phyloP scores from a whole-genome alignment of 441 rosid genomes.

The Capsella rubella region DNA sequence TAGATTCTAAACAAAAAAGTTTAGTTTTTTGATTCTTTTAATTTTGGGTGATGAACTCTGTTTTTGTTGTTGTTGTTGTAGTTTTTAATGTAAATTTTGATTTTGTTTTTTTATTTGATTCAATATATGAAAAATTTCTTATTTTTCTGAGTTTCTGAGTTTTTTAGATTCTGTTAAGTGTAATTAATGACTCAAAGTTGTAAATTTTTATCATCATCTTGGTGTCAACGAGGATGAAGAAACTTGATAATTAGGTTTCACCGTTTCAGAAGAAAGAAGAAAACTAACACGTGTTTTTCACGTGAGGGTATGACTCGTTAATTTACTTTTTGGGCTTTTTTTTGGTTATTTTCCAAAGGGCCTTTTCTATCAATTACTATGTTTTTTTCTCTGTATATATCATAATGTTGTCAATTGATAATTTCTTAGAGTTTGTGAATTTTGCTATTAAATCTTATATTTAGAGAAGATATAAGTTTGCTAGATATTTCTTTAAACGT shows the following conservation, averaged over 20 bases:
- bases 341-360: neutral
- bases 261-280: neutral
- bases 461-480: no score
- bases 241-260: neutral
- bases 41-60: conserved; percentile 7
- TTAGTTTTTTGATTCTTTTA: neutral
- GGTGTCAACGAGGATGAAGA: conserved; percentile 7
- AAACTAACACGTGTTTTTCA: neutral
- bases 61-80: neutral
- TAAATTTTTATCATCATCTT: neutral
- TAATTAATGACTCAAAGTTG: neutral
- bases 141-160: neutral
- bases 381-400: no score
- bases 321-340: neutral
- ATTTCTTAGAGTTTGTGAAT: no score
- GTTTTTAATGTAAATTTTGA: conserved; percentile 20
- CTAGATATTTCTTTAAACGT: no score
- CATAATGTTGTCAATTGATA: no score
- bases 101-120: conserved; percentile 2
- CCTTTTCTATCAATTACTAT: no score
- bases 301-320: neutral
- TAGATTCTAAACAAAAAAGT: conserved; percentile 31
- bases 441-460: no score
- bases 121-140: conserved; percentile 9
- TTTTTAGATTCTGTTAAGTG: neutral